Evolutionary conservation across 2,329 filamentous ascomycete species (phyloP), one percentile per base, ranked within the genome.

Genomic region (Ceratocystis eucalypticola): DNA sequence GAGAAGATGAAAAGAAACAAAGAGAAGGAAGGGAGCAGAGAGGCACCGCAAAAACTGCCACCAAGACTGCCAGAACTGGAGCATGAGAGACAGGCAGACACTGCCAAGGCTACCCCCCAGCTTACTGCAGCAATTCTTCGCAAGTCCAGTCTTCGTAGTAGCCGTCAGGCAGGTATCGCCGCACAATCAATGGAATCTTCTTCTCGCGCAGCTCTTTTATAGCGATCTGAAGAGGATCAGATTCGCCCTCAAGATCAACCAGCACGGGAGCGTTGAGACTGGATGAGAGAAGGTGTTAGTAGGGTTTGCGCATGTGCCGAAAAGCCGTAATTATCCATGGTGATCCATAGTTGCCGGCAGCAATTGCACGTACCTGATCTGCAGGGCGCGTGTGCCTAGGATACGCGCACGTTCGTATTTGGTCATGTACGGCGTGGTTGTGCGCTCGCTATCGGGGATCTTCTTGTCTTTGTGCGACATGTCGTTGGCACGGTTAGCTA

Each of bases 111-210:
- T 48, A n/a, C 17, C 37, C 37, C 37, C 10, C 30, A 28, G 46
- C 17, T 73, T 75, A 85, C 75, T 84, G 82, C 66, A 96, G 82
- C 70, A 97, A 81, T 77, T 99, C 94, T 78, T 97, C 94, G 78
- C 92, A 96, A 45, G 92, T 96, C 94, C 94, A 99, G 76, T 99
- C 94, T 82, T 99, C 94, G 77, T 97, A 97, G 79, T 85, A 96
- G 80, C 94, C 94, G 78, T 99, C 94, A 25, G 94, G 94, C 74
- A 99, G 83, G 78, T 97, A 99, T 74, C 94, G 85, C 75, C 94
- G 85, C 70, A 99, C 89, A 67, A 99, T 94, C 69, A 99, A 78
- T 28, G 94, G 94, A 66, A 99, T 96, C 83, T 99, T 99, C 84
- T 97, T 97, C 80, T 97, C 92, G 70, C 90, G 86, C 75, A 99